Evolutionary conservation across 768 basidiomycete species (phyloP), one percentile per base, ranked within the genome.

Genomic region (Rubroboletus pulcherrimus): DNA sequence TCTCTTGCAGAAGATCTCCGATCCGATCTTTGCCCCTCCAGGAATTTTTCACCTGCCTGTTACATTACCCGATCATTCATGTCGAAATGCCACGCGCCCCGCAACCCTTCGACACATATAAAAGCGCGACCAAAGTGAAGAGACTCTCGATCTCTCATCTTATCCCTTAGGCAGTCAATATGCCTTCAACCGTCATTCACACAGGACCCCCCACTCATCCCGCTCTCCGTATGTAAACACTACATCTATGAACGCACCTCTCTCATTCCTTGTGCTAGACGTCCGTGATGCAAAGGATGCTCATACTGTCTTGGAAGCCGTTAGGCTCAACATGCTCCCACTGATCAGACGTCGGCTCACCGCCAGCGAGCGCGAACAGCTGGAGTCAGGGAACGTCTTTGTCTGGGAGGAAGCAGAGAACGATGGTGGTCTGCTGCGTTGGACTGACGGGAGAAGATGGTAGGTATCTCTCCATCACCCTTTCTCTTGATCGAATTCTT

Each of bases 371-470:
- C 76, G 89, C 42, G 87, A 88, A 34, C 81, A 85, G 40, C 75
- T 91, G 5, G 67, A 67, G 38, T 87, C 87, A 49, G 89, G 89
- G 2, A 87, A 90, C 56, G 81, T 91, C 40, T 91, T 89, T 62
- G 89, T 91, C 38, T 91, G 89, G 89, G 89, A 91, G 63, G 89
- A 91, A 68, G 86, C 87, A 4, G 88, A 87, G 60, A 77, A 80
- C 49, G 89, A 89, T 47, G 86, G 85, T 47, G 84, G 82, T 7
- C 51, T 71, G 7, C 74, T 90, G 54, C 79, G 89, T 26, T 91
- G 89, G 89, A 91, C 89, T 17, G 89, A 91, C 66, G 89, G 89
- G 14, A 77, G 87, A 59, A 75, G 89, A 73, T 91, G 89, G 89
- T 84, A 68, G 45, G 74, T 57, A 14, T 26, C 11, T 44, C 45